Base-by-base conservation (phyloP, 495 filamentous ascomycete genomes). In the Podospora comata region DNA sequence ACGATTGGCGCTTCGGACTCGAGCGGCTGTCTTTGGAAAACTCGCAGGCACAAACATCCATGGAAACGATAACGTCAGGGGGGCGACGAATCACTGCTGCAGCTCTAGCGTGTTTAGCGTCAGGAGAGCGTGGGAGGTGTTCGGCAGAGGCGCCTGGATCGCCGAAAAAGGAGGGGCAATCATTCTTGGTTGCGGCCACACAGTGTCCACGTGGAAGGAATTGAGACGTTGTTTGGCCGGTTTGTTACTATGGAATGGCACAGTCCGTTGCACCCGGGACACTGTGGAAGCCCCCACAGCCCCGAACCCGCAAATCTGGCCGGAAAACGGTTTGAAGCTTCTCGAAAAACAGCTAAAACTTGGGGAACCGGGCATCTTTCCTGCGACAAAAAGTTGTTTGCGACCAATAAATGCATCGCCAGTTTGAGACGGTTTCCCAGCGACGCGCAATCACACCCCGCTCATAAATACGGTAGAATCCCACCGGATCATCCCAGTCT, bases 371-470 rank as follows among this genome's bases (percentile, higher is more conserved):
- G 55, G 60, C 2, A 6, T 39, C 60, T 4, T 60, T 60, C 27
- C 57, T 9, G 34, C 34, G 34, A 39, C 34, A 13, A 32, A 32
- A 32, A 48, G 39, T 26, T 58, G 55, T 58, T 58, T 58, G 55
- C 55, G 55, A 58, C 55, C 55, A 58, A 58, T 11, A 58, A 58
- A 26, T 26, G 9, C n/a, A 58, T 20, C 55, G 30, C 39, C 2
- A 7, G 2, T 64, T 53, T 65, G 26, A 65, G 20, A 56, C 28
- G 30, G 27, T 20, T 7, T 19, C 6, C 53, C 7, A 59, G 4
- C 54, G 32, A 27, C 68, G 53, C 68, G 68, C 64, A 70, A 70
- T 67, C 68, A 39, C 65, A 20, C 65, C 55, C 26, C 59, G 28
- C 39, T 48, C 39, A 13, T 16, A 0, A 48, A 16, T 13, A 48